Evolutionary conservation across 805 yeast species (phyloP).

Genomic region (Candida yuanshanica): DNA sequence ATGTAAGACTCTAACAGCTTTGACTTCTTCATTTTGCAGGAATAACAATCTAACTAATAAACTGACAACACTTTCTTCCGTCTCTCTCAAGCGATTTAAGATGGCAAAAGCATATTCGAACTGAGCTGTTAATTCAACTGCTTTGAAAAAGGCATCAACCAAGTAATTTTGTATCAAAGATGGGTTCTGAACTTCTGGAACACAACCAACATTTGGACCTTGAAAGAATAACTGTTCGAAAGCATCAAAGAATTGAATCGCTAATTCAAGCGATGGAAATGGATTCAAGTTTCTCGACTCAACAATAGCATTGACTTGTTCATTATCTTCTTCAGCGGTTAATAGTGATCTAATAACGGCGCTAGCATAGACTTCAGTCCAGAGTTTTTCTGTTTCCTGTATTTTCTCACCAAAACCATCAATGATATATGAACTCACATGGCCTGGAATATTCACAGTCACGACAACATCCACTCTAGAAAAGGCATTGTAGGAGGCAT

Average conservation of each 20-base stretch:
- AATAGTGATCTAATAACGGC: slow-evolving; percentile 72
- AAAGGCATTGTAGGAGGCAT: slow-evolving; percentile 72
- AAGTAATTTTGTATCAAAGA: slow-evolving; percentile 59
- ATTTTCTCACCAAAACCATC: slow-evolving; percentile 42
- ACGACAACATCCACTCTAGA: slow-evolving; percentile 62
- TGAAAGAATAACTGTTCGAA: slow-evolving; percentile 61
- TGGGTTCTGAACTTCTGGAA: slow-evolving; percentile 65
- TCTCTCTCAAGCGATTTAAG: slow-evolving; percentile 43
- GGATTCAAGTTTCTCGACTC: slow-evolving; percentile 85
- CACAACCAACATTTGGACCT: slow-evolving; percentile 65
- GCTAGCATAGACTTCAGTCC: slow-evolving; percentile 53
- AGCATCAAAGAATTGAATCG: slow-evolving; percentile 51
- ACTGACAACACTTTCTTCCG: slow-evolving; percentile 53
- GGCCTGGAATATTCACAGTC: slow-evolving; percentile 71
- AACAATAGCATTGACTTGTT: slow-evolving; percentile 62
- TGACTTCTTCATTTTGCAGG: slow-evolving; percentile 52
- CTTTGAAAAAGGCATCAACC: slow-evolving; percentile 66
- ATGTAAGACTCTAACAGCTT: slow-evolving; percentile 47
- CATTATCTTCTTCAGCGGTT: slow-evolving; percentile 68
- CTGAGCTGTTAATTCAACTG: slow-evolving; percentile 58
- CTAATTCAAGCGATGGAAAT: slow-evolving; percentile 42
- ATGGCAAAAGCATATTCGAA: slow-evolving; percentile 58
- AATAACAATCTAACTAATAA: slow-evolving; percentile 49
- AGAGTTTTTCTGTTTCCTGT: slow-evolving; percentile 41
- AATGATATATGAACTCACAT: slow-evolving; percentile 50